Evolutionary conservation across 169 alveolate species (phyloP).

Genomic region (Plasmodium vivax): DNA sequence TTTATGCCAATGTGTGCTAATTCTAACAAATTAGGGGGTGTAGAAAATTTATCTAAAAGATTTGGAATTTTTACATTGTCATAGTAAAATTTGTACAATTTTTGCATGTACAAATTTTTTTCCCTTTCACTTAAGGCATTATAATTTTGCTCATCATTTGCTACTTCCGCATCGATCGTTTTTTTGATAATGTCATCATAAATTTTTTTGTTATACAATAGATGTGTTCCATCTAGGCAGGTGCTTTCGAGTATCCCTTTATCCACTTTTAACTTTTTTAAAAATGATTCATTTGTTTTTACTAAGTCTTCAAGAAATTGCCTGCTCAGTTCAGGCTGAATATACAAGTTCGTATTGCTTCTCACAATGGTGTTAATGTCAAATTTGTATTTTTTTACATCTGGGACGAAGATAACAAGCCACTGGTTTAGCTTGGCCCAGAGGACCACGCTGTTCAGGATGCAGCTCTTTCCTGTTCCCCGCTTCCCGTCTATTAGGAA

Average conservation of each 20-base stretch:
- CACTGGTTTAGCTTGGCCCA: slow-evolving; percentile 86
- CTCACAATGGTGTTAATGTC: slow-evolving; percentile 84
- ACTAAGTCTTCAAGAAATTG: slow-evolving; percentile 80
- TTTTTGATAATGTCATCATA: slow-evolving; percentile 81
- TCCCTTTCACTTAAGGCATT: slow-evolving; percentile 66
- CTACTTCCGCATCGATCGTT: slow-evolving; percentile 80
- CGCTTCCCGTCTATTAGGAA: slow-evolving; percentile 83
- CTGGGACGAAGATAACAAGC: slow-evolving; percentile 83
- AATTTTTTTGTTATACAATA: slow-evolving; percentile 79
- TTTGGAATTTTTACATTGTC: slow-evolving; percentile 49
- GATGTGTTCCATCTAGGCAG: slow-evolving; percentile 84
- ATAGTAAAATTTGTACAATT: slow-evolving; percentile 53
- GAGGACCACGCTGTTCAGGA: slow-evolving; percentile 80
- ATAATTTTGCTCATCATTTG: slow-evolving; percentile 74
- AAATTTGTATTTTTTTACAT: slow-evolving; percentile 79
- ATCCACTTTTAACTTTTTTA: slow-evolving; percentile 68
- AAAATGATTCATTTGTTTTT: slow-evolving; percentile 73
- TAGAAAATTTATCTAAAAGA: slow-evolving; percentile 76
- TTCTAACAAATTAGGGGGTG: slow-evolving; percentile 79
- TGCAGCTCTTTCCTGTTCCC: slow-evolving; percentile 86
- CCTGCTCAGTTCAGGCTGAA: slow-evolving; percentile 85
- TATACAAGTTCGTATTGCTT: slow-evolving; percentile 83
- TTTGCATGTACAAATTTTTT: slow-evolving; percentile 27
- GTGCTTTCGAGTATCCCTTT: slow-evolving; percentile 70
- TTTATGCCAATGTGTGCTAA: slow-evolving; percentile 81